Base-by-base conservation (phyloP, 108 stramenopile genomes). In the Conticribra guillardii region DNA sequence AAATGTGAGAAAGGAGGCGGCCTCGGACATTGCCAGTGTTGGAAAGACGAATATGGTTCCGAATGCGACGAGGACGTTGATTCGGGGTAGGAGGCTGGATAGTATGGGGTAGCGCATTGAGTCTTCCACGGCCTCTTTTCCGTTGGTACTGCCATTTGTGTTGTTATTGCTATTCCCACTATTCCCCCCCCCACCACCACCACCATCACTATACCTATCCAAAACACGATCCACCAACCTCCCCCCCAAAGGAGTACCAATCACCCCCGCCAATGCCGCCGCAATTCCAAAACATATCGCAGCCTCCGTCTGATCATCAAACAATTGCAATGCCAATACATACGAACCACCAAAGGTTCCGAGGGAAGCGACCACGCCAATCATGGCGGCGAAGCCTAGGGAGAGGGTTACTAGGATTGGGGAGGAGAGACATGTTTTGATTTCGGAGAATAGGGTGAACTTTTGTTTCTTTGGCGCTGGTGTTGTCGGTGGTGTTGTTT, bases 271-370 rank as follows among this genome's bases (percentile, higher is more conserved):
- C 7, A 76, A 28, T 11, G 80, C 80, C 4, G 80, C 80, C 5
- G 80, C 69, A 37, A 56, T 76, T 8, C 80, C 80, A 53, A 81
- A 81, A 37, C 69, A 76, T 15, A 26, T 41, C 1, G 80, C 80
- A 30, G 75, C 80, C 2, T 29, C 55, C 41, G 56, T 47, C 54
- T 81, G 74, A 60, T 81, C 69, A 52, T 76, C 69, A 34, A 65
- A 81, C 26, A 81, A 62, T 23, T 81, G 54, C 8, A 81, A 32
- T 11, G 80, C 80, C 14, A 81, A 61, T 8, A 65, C 56, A 41
- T 71, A 81, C 1, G 80, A 60, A 15, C 74, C 80, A 0, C 80
- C 80, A 17, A 81, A 81, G 18, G 80, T 81, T 22, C 80, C 80
- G 1, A 81, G 55, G 1, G 69, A 50, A 4, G 80, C 54, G 27